Evolutionary conservation across 2,329 filamentous ascomycete genomes (phyloP), one percentile per base, ranked within the genome.

Genomic region (Berkeleyomyces basicola): DNA sequence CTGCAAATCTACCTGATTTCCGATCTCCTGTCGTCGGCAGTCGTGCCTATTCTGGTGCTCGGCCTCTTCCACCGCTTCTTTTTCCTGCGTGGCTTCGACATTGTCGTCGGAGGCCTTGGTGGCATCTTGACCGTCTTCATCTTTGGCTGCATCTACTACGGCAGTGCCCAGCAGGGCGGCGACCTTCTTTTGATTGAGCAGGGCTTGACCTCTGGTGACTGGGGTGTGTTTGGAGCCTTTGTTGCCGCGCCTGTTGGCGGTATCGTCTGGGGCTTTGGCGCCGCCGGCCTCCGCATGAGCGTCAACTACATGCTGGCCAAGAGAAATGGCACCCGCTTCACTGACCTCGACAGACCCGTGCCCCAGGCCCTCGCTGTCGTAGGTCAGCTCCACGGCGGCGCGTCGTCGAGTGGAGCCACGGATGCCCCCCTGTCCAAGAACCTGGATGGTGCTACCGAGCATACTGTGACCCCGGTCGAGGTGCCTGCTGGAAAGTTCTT

Each of bases 1-100:
- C 76, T 92, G 59, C 86, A 90, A 72, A 90, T 92, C 71, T 92
- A 88, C 75, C 79, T 92, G 66, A 89, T 92, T 70, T 87, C 85
- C 53, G 88, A 92, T 70, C 79, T 93, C 6, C 81, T 93, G 64
- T 89, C 87, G 14, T 86, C 88, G 1, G 82, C 86, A 14, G 82
- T 84, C 58, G 86, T 93, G 61, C 88, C 88, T 0, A 84, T 88
- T 9, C 76, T 93, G 4, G 75, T 88, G 58, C 73, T 93, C n/a
- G 88, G 88, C 0, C 75, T 93, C 6, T 79, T 76, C 42, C 81
- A 88, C 59, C 74, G 74, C 69, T 86, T 87, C 71, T 88, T 87
- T 74, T 90, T 82, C 77, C 89, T 87, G 84, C 82, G 84, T 51
- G 88, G 88, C 14, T 87, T 89, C 68, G 88, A 93, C 72, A 87